phyloP scores from a whole-genome alignment of 78 protist genomes.

The Goniomonas avonlea region DNA sequence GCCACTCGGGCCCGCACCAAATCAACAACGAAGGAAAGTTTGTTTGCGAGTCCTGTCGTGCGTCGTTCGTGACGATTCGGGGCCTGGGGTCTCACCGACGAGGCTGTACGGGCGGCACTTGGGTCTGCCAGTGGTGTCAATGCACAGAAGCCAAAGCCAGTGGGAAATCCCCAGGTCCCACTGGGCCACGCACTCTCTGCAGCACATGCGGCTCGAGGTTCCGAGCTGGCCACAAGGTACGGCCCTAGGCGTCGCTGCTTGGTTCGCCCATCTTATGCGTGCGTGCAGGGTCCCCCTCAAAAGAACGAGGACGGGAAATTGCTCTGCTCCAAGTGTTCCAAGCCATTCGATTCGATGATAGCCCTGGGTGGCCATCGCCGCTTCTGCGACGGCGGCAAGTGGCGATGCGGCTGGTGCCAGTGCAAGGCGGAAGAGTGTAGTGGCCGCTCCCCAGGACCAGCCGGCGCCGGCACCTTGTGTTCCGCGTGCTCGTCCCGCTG shows the following conservation, averaged over 20 bases:
- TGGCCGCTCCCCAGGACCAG: conserved; percentile 8
- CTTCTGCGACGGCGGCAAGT: conserved; percentile 19
- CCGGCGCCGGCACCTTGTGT: conserved; percentile 2
- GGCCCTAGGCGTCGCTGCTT: too few relatives aligned
- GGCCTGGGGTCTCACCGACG: conserved; percentile 15
- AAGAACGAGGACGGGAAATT: too few relatives aligned
- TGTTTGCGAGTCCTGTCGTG: not conserved
- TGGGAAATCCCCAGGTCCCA: conserved; percentile 11
- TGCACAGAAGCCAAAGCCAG: not conserved
- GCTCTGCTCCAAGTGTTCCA: too few relatives aligned
- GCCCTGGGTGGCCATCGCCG: conserved; percentile 20
- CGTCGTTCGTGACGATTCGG: conserved; percentile 1
- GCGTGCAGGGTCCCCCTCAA: too few relatives aligned
- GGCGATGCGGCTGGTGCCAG: conserved; percentile 17
- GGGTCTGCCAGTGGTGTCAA: conserved; percentile 8
- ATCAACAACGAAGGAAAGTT: not conserved
- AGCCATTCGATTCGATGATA: too few relatives aligned
- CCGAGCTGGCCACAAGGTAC: conserved; percentile 14
- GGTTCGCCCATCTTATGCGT: too few relatives aligned
- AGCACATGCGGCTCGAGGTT: conserved; percentile 3
- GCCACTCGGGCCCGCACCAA: not conserved
- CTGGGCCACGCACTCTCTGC: conserved; percentile 10
- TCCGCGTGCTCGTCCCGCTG: conserved; percentile 20
- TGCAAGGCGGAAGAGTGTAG: not conserved
- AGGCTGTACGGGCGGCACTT: not conserved